These are phyloP conservation scores for Przewalskia tangutica DNA, from an alignment of 257 asterid species.

Conservation along the genomic window DNA sequence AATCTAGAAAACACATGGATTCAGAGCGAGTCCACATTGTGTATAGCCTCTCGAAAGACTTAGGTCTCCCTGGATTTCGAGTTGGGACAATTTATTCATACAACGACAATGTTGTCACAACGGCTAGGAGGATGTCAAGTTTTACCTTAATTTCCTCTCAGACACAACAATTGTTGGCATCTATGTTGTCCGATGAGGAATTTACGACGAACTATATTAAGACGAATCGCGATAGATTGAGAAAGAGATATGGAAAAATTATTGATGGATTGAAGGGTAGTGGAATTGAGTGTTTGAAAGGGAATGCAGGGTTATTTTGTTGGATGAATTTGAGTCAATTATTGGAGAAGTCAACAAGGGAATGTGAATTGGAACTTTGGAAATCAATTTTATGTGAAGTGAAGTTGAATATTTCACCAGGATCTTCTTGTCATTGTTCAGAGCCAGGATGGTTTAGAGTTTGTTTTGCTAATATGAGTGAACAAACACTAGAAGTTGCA, in stretches of 20 bases:
- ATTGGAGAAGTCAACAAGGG: conserved; percentile 22
- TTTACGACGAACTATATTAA: conserved; percentile 22
- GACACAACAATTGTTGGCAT: conserved; percentile 32
- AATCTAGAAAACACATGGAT: conserved; percentile 11
- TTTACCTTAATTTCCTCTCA: conserved; percentile 41
- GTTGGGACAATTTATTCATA: conserved; percentile 41
- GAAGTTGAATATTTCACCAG: conserved; percentile 38
- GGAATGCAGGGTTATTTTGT: conserved; percentile 43
- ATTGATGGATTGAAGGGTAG: conserved; percentile 21
- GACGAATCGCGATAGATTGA: conserved; percentile 26
- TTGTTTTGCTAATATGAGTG: conserved; percentile 46
- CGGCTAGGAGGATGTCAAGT: conserved; percentile 46
- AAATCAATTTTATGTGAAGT: conserved; percentile 22
- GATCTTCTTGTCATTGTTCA: conserved; percentile 43
- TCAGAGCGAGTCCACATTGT: conserved; percentile 38
- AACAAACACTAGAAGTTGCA: conserved; percentile 30
- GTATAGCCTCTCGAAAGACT: conserved; percentile 39
- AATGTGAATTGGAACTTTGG: conserved; percentile 34
- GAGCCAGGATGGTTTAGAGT: conserved; percentile 53
- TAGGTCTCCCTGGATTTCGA: conserved; percentile 44
- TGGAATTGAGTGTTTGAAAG: conserved; percentile 28
- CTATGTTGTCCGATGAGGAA: conserved; percentile 23
- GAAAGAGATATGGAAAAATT: conserved; percentile 17
- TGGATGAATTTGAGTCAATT: conserved; percentile 39
- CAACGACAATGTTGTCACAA: conserved; percentile 34